phyloP scores from a whole-genome alignment of 495 filamentous ascomycete genomes.

The Neurospora intermedia region DNA sequence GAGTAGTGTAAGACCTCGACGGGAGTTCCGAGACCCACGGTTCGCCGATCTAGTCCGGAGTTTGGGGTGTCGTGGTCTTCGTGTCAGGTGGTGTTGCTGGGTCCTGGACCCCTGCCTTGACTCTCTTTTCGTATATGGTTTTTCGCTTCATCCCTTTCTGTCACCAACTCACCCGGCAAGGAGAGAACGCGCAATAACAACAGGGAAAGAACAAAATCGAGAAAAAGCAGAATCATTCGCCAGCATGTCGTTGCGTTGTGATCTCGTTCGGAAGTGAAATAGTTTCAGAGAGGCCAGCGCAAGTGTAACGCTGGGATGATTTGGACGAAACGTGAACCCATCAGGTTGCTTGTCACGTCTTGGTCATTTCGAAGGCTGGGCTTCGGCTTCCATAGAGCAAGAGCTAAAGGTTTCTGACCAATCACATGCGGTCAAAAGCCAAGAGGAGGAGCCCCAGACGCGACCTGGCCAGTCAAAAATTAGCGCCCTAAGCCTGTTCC shows the following conservation, averaged over 20 bases:
- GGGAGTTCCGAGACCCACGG: slow-evolving; percentile 7
- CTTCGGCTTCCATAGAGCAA: slow-evolving; percentile 10
- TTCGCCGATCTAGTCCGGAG: background rate
- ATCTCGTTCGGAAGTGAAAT: background rate
- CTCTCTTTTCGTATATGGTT: background rate
- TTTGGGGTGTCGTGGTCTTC: background rate
- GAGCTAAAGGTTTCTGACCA: slow-evolving; percentile 5
- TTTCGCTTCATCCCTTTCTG: background rate
- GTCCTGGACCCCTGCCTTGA: background rate
- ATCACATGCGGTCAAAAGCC: background rate
- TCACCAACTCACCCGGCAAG: background rate
- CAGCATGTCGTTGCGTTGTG: background rate
- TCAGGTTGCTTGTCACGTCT: slow-evolving; percentile 1
- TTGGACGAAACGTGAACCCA: background rate
- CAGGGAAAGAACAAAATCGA: background rate
- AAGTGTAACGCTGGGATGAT: background rate
- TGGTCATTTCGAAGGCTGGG: slow-evolving; percentile 22
- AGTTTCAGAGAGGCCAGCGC: background rate
- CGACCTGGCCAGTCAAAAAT: background rate
- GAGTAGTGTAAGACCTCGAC: background rate
- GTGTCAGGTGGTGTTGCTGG: background rate
- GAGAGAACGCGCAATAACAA: background rate
- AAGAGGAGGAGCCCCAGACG: background rate
- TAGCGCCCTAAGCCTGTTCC: background rate
- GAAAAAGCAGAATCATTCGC: background rate